Percentiles rank a stretch among this genome's conserved stretches.
Evolutionary conservation across 2,329 filamentous ascomycete species (phyloP).

Genomic region (Parafenestella ontariensis): DNA sequence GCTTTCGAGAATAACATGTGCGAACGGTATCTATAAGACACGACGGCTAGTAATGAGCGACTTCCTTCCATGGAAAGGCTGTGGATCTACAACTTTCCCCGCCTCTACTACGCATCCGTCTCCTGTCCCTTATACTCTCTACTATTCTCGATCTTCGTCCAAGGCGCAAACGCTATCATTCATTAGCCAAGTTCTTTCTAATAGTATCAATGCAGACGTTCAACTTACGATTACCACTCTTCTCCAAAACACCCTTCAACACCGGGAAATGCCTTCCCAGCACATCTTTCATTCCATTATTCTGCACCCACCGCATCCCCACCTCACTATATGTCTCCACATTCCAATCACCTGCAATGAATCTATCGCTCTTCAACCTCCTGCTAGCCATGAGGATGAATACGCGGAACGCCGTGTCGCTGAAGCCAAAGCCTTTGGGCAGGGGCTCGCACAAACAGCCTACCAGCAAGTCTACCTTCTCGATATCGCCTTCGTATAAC

Average conservation of each 20-base stretch:
- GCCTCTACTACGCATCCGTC: slow-evolving; percentile 19
- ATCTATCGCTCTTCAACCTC: slow-evolving; percentile 54
- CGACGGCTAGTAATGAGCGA: no score
- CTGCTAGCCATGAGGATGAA: slow-evolving; percentile 57
- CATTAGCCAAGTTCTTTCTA: slow-evolving; percentile 1
- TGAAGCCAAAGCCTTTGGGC: slow-evolving; percentile 56
- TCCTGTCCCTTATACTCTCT: slow-evolving; percentile 27
- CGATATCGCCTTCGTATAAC: slow-evolving; percentile 53
- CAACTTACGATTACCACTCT: slow-evolving; percentile 25
- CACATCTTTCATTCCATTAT: slow-evolving; percentile 54
- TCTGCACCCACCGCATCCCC: slow-evolving; percentile 55
- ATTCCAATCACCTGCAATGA: slow-evolving; percentile 54
- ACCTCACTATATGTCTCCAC: slow-evolving; percentile 51
- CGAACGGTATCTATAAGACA: no score
- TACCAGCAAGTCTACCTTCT: slow-evolving; percentile 53
- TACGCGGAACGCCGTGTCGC: slow-evolving; percentile 57
- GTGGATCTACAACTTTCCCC: no score
- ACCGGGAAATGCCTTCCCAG: slow-evolving; percentile 54
- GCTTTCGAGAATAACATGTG: background rate
- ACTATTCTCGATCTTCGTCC: slow-evolving; percentile 26
- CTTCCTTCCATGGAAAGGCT: no score
- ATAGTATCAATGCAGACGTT: background rate
- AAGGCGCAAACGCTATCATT: slow-evolving; percentile 31
- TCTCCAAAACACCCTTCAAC: slow-evolving; percentile 40
- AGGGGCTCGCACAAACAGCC: slow-evolving; percentile 54